A percentile compares a stretch with the other conserved stretches of the same genome.
Conservation (phyloP, 2,329 filamentous ascomycete genomes). For the Botryotinia narcissicola region DNA sequence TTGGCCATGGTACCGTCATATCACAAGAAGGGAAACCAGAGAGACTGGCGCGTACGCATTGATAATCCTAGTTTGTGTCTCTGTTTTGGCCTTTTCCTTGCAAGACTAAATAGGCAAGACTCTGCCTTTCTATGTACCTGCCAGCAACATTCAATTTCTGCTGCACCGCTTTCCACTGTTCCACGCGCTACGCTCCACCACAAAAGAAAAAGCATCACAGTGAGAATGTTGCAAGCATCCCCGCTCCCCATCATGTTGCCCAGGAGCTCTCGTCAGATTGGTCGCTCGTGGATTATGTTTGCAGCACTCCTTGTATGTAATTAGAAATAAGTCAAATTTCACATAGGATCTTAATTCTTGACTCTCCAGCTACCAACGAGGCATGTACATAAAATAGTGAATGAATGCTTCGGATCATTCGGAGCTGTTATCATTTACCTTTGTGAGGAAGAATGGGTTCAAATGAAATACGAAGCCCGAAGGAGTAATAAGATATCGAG, state of each 20-base stretch:
- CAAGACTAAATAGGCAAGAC: conserved; percentile 10
- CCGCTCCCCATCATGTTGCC: neutral
- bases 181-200: conserved; percentile 22
- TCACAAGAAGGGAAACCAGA: conserved; percentile 6
- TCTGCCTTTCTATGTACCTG: neutral
- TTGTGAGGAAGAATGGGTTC: neutral
- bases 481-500: neutral
- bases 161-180: conserved; percentile 20
- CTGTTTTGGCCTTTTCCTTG: neutral
- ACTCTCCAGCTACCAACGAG: neutral
- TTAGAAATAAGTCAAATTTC: neutral
- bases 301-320: neutral
- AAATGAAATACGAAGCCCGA: neutral
- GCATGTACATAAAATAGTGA: neutral
- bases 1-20: conserved; percentile 1
- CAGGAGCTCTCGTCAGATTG: conserved; percentile 1
- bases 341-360: neutral
- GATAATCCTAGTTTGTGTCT: conserved; percentile 11
- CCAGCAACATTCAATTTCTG: conserved; percentile 7
- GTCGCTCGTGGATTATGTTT: neutral
- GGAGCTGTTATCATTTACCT: neutral
- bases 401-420: neutral
- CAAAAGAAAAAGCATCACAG: neutral
- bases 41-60: conserved; percentile 18
- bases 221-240: neutral